A percentile compares a stretch with the other conserved stretches of the same genome.
phyloP scores from a whole-genome alignment of 768 basidiomycete species.

The Rickenella mellea region DNA sequence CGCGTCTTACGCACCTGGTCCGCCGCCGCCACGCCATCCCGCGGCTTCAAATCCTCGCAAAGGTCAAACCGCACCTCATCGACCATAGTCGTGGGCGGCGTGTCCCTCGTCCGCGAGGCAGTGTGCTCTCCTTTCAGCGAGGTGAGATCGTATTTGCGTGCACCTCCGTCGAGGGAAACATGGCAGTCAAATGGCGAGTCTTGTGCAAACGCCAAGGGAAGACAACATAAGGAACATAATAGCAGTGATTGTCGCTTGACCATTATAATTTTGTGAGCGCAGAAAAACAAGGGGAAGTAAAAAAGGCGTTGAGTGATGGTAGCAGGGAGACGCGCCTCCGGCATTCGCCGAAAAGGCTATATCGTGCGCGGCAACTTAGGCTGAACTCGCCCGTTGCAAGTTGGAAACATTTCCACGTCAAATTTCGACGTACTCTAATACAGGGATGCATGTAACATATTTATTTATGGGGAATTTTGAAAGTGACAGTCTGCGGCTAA shows the following conservation, averaged over 20 bases:
- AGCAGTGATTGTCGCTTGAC: conserved; percentile 8
- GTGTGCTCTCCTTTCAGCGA: conserved; percentile 41
- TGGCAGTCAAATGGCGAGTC: conserved; percentile 47
- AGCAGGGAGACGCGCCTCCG: too few relatives aligned
- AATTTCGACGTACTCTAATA: too few relatives aligned
- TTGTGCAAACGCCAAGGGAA: conserved; percentile 22
- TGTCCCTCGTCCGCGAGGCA: conserved; percentile 38
- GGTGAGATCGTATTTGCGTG: conserved; percentile 50
- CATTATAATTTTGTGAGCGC: conserved; percentile 11
- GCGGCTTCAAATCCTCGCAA: conserved; percentile 45
- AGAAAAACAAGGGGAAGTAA: not conserved
- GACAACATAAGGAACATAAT: conserved; percentile 15
- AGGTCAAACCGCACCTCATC: conserved; percentile 60
- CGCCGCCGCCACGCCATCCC: conserved; percentile 34
- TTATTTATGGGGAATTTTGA: too few relatives aligned
- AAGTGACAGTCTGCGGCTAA: too few relatives aligned
- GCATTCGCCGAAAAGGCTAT: too few relatives aligned
- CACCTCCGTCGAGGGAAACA: conserved; percentile 24
- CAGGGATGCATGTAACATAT: too few relatives aligned
- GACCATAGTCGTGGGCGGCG: conserved; percentile 54
- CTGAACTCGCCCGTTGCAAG: too few relatives aligned
- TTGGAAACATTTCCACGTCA: too few relatives aligned
- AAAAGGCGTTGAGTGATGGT: not conserved
- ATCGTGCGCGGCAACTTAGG: too few relatives aligned
- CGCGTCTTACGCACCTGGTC: conserved; percentile 59